These are phyloP conservation scores for Elongisporangium senticosum DNA, from an alignment of 352 stramenopile species.

Conservation along the genomic window DNA sequence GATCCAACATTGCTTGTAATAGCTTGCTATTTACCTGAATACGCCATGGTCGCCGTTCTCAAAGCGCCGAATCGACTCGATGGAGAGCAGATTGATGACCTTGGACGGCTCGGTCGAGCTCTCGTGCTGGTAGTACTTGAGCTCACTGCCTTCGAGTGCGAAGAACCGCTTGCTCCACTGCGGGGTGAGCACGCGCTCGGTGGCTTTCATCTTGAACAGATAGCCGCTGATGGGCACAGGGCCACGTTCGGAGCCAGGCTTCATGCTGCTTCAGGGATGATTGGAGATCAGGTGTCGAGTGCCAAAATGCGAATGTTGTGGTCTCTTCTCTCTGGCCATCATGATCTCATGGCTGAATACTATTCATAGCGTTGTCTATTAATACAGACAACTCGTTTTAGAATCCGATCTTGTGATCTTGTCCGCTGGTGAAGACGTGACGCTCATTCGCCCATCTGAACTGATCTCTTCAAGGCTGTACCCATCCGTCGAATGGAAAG, in stretches of 20 bases:
- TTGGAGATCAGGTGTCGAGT: too few species aligned
- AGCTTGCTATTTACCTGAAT: slow-evolving; percentile 22
- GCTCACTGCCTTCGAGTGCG: slow-evolving; percentile 57
- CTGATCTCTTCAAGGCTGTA: neutral
- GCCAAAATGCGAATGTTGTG: neutral
- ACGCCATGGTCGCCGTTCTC: slow-evolving; percentile 80
- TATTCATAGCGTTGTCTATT: too few species aligned
- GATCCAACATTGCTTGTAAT: too few species aligned
- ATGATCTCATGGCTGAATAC: too few species aligned
- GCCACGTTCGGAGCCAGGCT: slow-evolving; percentile 38
- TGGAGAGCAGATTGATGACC: slow-evolving; percentile 59
- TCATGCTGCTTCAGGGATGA: slow-evolving; percentile 28
- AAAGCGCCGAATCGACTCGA: slow-evolving; percentile 77
- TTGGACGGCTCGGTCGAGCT: slow-evolving; percentile 54
- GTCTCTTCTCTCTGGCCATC: too few species aligned
- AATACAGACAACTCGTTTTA: neutral
- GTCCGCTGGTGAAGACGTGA: neutral
- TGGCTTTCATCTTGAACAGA: slow-evolving; percentile 81
- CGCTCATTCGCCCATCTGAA: neutral
- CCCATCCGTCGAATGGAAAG: neutral
- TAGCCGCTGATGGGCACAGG: slow-evolving; percentile 77
- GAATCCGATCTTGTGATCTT: neutral
- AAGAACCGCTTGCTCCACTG: slow-evolving; percentile 85
- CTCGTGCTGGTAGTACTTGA: slow-evolving; percentile 81
- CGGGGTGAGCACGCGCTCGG: slow-evolving; percentile 58